Evolutionary conservation across 164 flowering plant genomes (phyloP).

Genomic region (Sextonia rubra): DNA sequence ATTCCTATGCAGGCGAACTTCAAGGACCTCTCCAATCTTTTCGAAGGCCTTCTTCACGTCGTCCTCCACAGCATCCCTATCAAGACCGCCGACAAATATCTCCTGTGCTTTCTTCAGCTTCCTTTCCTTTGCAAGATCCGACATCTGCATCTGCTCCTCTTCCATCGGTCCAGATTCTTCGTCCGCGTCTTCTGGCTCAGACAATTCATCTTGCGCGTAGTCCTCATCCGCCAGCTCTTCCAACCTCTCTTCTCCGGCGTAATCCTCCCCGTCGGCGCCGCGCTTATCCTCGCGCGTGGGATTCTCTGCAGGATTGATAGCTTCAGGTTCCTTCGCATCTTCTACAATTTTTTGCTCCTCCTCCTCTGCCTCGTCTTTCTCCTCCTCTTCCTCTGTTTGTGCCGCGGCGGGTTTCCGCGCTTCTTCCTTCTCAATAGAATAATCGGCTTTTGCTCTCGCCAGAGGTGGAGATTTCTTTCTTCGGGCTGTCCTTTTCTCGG

Average conservation of each 20-base stretch:
- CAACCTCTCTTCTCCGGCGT: slow-evolving; percentile 34
- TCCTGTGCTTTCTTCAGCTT: slow-evolving; percentile 60
- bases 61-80: slow-evolving; percentile 59
- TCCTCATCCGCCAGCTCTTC: slow-evolving; percentile 58
- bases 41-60: slow-evolving; percentile 64
- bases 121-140: slow-evolving; percentile 49
- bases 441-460: background rate
- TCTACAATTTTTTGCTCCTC: slow-evolving; percentile 11
- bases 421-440: background rate
- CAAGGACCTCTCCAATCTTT: slow-evolving; percentile 61
- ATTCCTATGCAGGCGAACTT: slow-evolving; percentile 58
- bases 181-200: slow-evolving; percentile 24
- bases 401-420: background rate
- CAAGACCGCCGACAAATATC: slow-evolving; percentile 75
- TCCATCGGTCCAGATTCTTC: slow-evolving; percentile 40
- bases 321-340: slow-evolving; percentile 14
- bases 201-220: slow-evolving; percentile 30
- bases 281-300: slow-evolving; percentile 15
- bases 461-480: slow-evolving; percentile 23
- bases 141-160: slow-evolving; percentile 43
- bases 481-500: slow-evolving; percentile 23
- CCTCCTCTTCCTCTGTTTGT: slow-evolving; percentile 1
- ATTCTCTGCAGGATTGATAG: slow-evolving; percentile 6
- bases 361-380: slow-evolving; percentile 7
- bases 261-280: slow-evolving; percentile 23